Evolutionary conservation across 768 basidiomycete genomes (phyloP).

Genomic region (Boletus insuetus): DNA sequence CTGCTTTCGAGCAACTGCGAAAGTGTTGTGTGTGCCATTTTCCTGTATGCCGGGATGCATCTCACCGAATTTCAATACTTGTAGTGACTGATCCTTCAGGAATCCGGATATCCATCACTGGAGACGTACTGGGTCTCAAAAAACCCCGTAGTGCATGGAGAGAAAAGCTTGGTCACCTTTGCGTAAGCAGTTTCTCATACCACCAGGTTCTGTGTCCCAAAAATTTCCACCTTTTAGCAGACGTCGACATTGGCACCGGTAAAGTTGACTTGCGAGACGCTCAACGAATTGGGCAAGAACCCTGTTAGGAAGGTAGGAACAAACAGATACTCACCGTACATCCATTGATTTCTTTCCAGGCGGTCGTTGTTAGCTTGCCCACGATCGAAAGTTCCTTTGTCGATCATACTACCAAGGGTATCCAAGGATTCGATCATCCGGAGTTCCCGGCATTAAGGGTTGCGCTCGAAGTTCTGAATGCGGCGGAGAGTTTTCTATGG

Average conservation of each 20-base stretch:
- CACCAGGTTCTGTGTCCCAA: no score
- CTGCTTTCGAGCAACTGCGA: slow-evolving; percentile 74
- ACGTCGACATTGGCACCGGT: slow-evolving; percentile 60
- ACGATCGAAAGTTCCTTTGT: slow-evolving; percentile 94
- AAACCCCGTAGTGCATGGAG: slow-evolving; percentile 74
- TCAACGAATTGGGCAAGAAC: slow-evolving; percentile 71
- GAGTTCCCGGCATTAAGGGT: slow-evolving; percentile 84
- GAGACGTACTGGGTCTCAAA: slow-evolving; percentile 68
- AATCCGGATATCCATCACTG: slow-evolving; percentile 87
- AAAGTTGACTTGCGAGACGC: slow-evolving; percentile 60
- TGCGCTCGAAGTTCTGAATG: slow-evolving; percentile 86
- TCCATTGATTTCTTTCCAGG: slow-evolving; percentile 41
- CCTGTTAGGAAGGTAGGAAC: slow-evolving; percentile 64
- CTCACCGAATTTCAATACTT: not conserved
- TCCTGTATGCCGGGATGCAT: not conserved
- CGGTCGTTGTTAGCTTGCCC: slow-evolving; percentile 82
- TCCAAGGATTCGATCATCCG: slow-evolving; percentile 75
- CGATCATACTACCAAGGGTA: slow-evolving; percentile 72
- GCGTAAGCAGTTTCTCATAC: slow-evolving; percentile 45
- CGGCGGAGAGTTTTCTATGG: slow-evolving; percentile 94
- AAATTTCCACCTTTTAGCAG: slow-evolving; percentile 29
- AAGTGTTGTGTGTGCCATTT: slow-evolving; percentile 49
- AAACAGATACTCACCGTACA: not conserved
- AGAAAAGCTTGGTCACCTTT: slow-evolving; percentile 58
- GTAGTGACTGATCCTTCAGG: slow-evolving; percentile 81